Conservation (phyloP, 257 asterid genomes). For the Solanum pimpinellifolium region DNA sequence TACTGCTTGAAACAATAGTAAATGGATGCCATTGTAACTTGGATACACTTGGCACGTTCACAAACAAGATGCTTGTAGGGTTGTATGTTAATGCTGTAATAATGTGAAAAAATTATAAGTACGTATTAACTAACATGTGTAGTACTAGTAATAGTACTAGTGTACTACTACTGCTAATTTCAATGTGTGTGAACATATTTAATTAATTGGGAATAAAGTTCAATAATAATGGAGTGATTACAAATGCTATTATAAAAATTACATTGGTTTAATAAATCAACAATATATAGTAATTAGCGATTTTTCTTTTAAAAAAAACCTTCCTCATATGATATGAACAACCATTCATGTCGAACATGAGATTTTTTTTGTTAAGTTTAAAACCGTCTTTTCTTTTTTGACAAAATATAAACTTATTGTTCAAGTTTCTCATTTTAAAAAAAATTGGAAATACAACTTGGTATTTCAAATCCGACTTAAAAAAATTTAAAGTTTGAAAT, state of each 20-base stretch:
- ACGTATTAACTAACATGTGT: neutral
- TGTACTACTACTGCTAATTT: neutral
- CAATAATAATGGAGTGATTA: neutral
- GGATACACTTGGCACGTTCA: conserved; percentile 26
- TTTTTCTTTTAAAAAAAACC: too few relatives aligned
- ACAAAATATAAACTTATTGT: too few relatives aligned
- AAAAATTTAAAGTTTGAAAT: neutral
- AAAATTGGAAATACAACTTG: neutral
- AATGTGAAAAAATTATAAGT: neutral
- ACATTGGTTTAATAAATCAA: neutral
- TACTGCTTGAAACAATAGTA: conserved; percentile 21
- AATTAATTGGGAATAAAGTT: neutral
- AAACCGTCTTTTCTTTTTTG: accelerated
- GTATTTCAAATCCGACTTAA: too few relatives aligned
- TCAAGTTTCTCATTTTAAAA: too few relatives aligned
- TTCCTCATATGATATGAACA: neutral
- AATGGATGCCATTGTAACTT: conserved; percentile 44
- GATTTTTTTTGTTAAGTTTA: neutral
- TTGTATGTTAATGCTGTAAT: conserved; percentile 15
- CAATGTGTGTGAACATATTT: neutral
- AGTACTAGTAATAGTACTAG: neutral
- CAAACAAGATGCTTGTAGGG: conserved; percentile 25
- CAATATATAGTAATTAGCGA: neutral
- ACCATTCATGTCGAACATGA: neutral
- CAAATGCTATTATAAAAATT: neutral